Base-by-base conservation (phyloP, 2,329 filamentous ascomycete genomes). In the Fusarium sp. region DNA sequence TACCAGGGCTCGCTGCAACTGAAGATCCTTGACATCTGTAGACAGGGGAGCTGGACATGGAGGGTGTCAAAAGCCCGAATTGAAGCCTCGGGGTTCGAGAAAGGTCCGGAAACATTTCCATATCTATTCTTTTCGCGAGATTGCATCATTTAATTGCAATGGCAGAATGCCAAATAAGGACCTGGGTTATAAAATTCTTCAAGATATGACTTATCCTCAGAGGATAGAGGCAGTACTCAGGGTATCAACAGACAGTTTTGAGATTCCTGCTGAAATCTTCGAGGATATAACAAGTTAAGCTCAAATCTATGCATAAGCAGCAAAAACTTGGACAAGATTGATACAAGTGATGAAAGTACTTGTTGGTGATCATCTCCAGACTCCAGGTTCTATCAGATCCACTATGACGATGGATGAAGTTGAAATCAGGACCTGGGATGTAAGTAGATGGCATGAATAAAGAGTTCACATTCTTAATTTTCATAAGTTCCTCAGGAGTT, bases 331-430 rank as follows among this genome's bases (percentile, higher is more conserved):
- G 13, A 21, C n/a, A 29, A 29, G 35, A 35, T 18, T 43, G 12
- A 7, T n/a, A 47, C 9, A 16, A n/a, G 33, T 39, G 37, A 47
- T 39, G 42, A 21, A 24, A 35, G n/a, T 39, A 57, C 23, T 39
- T 23, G 28, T 21, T 64, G 33, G 49, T 41, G 29, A 29, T 47
- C n/a, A 41, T 68, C 44, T 65, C 39, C 29, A 60, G 58, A 35
- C 33, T n/a, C 18, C 16, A 35, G 33, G 48, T 60, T 53, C 35
- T 15, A 24, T 24, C 20, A 44, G 44, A 31, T 69, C 66, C 49
- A 69, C 66, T 38, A 41, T 56, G 52, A 61, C 33, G 42, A 39
- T 39, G 43, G 23, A 43, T 37, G n/a, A n/a, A n/a, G n/a, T n/a
- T n/a, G n/a, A n/a, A n/a, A n/a, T 18, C 20, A 20, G 5, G 47